A percentile compares a stretch with the other conserved stretches of the same genome.
Evolutionary conservation across 495 filamentous ascomycete species (phyloP).

Genomic region (Daldinia concentrica): DNA sequence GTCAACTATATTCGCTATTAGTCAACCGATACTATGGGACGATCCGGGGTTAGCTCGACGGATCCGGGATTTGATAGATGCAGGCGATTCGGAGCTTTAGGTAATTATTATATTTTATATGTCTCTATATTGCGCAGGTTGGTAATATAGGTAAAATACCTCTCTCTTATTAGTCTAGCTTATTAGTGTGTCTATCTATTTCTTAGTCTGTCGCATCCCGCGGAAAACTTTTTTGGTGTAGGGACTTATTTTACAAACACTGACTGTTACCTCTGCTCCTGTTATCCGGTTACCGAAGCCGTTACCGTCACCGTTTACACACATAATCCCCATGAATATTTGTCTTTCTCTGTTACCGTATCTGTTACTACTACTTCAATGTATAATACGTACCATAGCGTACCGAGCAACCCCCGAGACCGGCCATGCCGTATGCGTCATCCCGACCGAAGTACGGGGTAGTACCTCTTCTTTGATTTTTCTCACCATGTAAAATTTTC

Average conservation of each 20-base stretch:
- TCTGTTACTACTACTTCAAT: background rate
- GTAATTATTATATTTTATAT: background rate
- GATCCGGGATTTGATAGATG: constrained; percentile 8
- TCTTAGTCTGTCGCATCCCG: constrained; percentile 15
- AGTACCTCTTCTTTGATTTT: constrained; percentile 18
- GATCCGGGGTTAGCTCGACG: constrained; percentile 1
- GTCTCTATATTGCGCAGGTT: background rate
- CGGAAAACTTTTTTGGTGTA: constrained; percentile 7
- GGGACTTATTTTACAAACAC: background rate
- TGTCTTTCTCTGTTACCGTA: constrained; percentile 1
- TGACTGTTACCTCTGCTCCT: background rate
- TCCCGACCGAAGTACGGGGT: constrained; percentile 17
- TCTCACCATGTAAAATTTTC: constrained; percentile 25
- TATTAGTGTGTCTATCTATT: background rate
- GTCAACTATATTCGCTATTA: background rate
- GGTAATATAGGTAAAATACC: background rate
- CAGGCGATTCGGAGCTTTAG: background rate
- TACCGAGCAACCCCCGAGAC: constrained; percentile 29
- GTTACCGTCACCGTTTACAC: background rate
- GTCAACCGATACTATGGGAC: background rate
- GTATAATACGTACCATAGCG: constrained; percentile 9
- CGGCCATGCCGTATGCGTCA: constrained; percentile 41
- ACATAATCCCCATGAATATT: background rate
- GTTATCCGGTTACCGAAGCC: background rate
- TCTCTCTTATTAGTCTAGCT: background rate